Percentiles rank a stretch among this genome's conserved stretches.
phyloP scores from a whole-genome alignment of 2,329 filamentous ascomycete genomes.

The Penicillium sclerotigenum region DNA sequence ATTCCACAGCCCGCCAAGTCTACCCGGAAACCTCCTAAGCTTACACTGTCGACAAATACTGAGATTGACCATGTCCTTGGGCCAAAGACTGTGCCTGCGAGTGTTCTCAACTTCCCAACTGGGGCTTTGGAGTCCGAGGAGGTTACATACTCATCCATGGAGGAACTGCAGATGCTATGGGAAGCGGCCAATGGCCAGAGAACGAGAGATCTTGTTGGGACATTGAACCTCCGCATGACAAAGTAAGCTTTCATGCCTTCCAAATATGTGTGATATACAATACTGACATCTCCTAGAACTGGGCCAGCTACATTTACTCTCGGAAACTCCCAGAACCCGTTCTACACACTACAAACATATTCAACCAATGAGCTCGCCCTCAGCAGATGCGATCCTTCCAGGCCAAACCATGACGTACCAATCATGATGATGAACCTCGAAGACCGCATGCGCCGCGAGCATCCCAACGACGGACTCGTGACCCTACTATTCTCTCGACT shows the following conservation, averaged over 20 bases:
- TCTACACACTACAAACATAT: conserved; percentile 46
- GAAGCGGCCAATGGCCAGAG: conserved; percentile 47
- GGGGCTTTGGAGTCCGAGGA: conserved; percentile 35
- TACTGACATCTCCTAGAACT: conserved; percentile 26
- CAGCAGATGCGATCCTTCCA: conserved; percentile 42
- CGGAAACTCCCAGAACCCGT: conserved; percentile 40
- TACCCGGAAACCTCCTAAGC: conserved; percentile 24
- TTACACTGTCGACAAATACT: conserved; percentile 32
- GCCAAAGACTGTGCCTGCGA: conserved; percentile 44
- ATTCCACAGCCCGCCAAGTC: conserved; percentile 12
- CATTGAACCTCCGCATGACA: conserved; percentile 42
- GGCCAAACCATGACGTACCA: conserved; percentile 40
- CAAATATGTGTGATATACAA: background rate
- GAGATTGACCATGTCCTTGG: conserved; percentile 38
- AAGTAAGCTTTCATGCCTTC: conserved; percentile 32
- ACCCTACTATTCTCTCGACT: conserved; percentile 49
- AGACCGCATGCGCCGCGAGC: conserved; percentile 35
- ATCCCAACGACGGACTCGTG: conserved; percentile 44
- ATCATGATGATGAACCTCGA: conserved; percentile 46
- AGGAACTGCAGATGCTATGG: conserved; percentile 44
- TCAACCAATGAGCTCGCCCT: conserved; percentile 44
- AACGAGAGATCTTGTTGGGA: conserved; percentile 29
- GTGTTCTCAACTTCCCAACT: conserved; percentile 41
- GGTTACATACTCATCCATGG: conserved; percentile 37
- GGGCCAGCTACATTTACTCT: conserved; percentile 45